Conservation (phyloP, 345 rosid genomes). For the Cardamine occulta region DNA sequence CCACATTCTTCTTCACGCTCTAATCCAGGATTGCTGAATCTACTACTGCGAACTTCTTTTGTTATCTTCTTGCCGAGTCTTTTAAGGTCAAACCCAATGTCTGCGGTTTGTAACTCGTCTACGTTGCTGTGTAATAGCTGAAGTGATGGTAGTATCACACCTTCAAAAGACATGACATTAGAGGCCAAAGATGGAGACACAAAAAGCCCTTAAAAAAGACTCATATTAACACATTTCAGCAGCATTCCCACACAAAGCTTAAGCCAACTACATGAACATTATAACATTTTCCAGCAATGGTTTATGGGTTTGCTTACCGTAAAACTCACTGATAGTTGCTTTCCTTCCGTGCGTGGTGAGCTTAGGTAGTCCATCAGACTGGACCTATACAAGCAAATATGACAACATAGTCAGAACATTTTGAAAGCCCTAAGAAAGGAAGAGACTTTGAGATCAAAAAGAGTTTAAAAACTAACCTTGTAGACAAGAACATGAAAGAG, state of each 20-base stretch:
- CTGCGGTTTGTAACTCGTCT: slow-evolving; percentile 54
- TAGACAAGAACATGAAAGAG: slow-evolving; percentile 84
- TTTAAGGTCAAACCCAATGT: slow-evolving; percentile 44
- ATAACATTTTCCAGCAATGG: not conserved
- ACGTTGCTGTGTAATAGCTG: slow-evolving; percentile 65
- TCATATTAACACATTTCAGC: not conserved
- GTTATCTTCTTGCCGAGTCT: slow-evolving; percentile 51
- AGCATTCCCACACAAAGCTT: not conserved
- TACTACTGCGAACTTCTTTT: slow-evolving; percentile 49
- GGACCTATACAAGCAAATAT: slow-evolving; percentile 43
- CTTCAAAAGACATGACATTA: slow-evolving; percentile 47
- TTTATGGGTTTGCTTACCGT: slow-evolving; percentile 53
- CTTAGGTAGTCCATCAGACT: slow-evolving; percentile 66
- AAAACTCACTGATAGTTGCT: slow-evolving; percentile 89
- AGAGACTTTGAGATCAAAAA: not conserved
- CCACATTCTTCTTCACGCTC: slow-evolving; percentile 98
- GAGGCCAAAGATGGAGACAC: not conserved
- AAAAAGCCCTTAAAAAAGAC: not conserved
- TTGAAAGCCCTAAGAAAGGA: slow-evolving; percentile 19
- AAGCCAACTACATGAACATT: not conserved
- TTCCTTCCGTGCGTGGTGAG: slow-evolving; percentile 74
- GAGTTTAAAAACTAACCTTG: slow-evolving; percentile 55
- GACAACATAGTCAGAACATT: not conserved
- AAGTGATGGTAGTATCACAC: slow-evolving; percentile 91
- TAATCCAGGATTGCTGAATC: slow-evolving; percentile 52